Base-by-base conservation (phyloP, 2,329 filamentous ascomycete species). In the Metarhizium humberi region DNA sequence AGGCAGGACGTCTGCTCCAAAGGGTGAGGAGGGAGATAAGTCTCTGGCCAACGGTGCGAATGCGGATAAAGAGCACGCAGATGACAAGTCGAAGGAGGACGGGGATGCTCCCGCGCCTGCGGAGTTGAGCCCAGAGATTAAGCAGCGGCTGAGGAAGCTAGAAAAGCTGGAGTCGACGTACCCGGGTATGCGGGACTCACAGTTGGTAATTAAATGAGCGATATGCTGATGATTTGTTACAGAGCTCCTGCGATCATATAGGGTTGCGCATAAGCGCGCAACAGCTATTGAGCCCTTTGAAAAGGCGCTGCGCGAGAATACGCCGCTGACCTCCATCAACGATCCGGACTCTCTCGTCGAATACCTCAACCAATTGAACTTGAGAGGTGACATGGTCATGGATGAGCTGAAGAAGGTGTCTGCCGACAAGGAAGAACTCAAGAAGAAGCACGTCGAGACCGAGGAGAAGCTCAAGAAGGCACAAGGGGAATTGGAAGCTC, bases 261-360 rank as follows among this genome's bases (percentile, higher is more conserved):
- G 91, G 58, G 86, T 92, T 60, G 94, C 94, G 18, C 92, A 99
- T 73, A 84, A 88, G 56, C 85, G 91, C 52, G 90, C 92, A 46
- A 84, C 88, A 13, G 84, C 88, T 3, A 95, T 97, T 64, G 94
- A 97, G 66, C 88, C 90, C 0, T 99, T 99, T 68, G 94, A 99
- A 72, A 86, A 89, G 54, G 86, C 88, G 0, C 78, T 99, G 7
- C 89, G 90, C 63, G 94, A 99, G 67, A 89, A 95, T 63, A 99
- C 94, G 0, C 92, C 94, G 2, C 75, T 97, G 40, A 88, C 89
- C 4, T 92, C 90, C 16, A 96, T 99, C 63, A 80, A 78, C 62
- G 94, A 99, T 57, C 90, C 92, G 0, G 82, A 84, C 53, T 87
- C 91, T 2, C 77, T 99, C 38, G 81, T 91, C 6, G 92, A 97